Evolutionary conservation across 768 basidiomycete genomes (phyloP).

Genomic region (Termitomyces sp.): DNA sequence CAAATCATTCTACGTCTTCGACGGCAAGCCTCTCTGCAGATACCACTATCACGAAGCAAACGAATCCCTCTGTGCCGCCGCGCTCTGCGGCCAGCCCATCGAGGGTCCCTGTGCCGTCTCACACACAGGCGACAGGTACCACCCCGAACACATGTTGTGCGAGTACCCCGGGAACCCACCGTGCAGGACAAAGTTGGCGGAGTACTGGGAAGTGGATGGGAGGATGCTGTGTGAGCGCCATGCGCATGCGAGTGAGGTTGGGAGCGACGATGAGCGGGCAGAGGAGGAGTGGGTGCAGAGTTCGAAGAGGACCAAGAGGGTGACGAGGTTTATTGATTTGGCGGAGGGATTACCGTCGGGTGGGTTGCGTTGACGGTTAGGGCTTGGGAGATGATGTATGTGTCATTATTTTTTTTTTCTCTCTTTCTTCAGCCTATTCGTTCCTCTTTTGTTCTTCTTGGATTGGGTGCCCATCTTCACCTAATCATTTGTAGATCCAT

Average conservation of each 20-base stretch:
- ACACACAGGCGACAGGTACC: conserved; percentile 76
- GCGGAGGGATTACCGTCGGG: conserved; percentile 25
- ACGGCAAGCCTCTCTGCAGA: conserved; percentile 87
- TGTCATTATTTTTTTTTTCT: neutral
- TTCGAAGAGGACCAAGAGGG: conserved; percentile 67
- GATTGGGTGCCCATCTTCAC: neutral
- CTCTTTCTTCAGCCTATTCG: neutral
- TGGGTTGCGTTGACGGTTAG: neutral
- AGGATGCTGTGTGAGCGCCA: conserved; percentile 87
- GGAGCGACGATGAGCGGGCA: conserved; percentile 26
- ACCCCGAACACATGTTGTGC: conserved; percentile 86
- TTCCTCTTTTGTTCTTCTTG: neutral
- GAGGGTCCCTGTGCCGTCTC: conserved; percentile 93
- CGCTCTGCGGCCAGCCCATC: conserved; percentile 81
- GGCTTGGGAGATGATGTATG: conserved; percentile 4
- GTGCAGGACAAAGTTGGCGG: conserved; percentile 60
- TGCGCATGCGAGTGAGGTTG: conserved; percentile 37
- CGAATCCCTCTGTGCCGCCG: conserved; percentile 80
- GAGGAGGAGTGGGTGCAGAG: conserved; percentile 34
- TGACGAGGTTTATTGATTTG: conserved; percentile 81
- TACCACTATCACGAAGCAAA: conserved; percentile 94
- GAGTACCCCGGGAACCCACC: conserved; percentile 54
- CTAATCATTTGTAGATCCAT: conserved; percentile 12
- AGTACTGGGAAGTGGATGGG: conserved; percentile 90
- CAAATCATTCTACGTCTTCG: conserved; percentile 88